phyloP scores from a whole-genome alignment of 202 grass and related monocot genomes.

The Carex arenaria region DNA sequence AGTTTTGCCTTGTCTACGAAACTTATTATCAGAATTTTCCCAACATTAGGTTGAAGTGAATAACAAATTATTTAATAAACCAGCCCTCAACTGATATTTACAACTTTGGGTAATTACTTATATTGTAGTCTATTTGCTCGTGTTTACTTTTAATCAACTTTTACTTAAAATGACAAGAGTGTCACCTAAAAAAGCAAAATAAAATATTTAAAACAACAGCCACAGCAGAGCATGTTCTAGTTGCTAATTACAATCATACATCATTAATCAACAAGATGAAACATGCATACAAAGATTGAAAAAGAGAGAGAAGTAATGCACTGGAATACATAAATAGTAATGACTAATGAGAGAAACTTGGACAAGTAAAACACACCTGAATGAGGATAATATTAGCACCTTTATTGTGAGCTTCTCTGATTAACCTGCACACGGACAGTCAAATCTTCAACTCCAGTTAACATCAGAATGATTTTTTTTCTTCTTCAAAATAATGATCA shows the following conservation, averaged over 20 bases:
- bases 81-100: too few relatives aligned
- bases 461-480: not conserved
- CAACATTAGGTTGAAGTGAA: not conserved
- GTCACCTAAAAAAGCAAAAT: not conserved
- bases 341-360: not conserved
- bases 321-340: not conserved
- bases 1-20: not conserved
- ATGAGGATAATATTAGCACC: constrained; percentile 79
- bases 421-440: constrained; percentile 49
- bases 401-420: constrained; percentile 87
- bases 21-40: not conserved
- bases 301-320: not conserved
- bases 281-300: not conserved
- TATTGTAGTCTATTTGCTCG: not conserved
- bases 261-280: not conserved
- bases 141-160: not conserved
- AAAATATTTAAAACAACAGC: not conserved
- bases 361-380: constrained; percentile 43
- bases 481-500: too few relatives aligned
- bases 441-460: not conserved
- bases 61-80: too few relatives aligned
- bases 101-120: not conserved
- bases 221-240: not conserved
- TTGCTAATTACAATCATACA: not conserved
- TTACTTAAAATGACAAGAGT: not conserved